Percentiles rank a stretch among this genome's conserved stretches.
These are phyloP conservation scores for Solanum sitiens DNA, from an alignment of 257 asterid genomes.

Conservation along the genomic window DNA sequence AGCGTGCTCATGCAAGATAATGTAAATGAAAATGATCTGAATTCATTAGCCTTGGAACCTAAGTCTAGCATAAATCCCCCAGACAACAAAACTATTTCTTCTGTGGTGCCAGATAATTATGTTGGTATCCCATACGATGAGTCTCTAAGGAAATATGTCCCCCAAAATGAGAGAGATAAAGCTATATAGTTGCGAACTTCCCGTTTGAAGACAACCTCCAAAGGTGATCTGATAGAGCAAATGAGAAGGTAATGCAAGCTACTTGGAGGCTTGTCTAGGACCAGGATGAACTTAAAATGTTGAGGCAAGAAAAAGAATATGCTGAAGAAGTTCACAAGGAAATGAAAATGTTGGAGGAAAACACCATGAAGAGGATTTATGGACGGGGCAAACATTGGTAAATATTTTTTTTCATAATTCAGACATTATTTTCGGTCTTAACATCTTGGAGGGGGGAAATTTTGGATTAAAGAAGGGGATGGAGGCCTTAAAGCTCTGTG, in stretches of 20 bases:
- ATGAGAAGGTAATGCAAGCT: constrained; percentile 63
- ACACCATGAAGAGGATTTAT: constrained; percentile 38
- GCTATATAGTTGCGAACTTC: constrained; percentile 27
- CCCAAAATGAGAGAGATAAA: constrained; percentile 42
- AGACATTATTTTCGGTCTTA: constrained; percentile 18
- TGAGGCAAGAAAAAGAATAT: constrained; percentile 70
- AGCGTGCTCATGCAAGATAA: constrained; percentile 15
- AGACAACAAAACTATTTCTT: constrained; percentile 3
- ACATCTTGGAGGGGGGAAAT: constrained; percentile 37
- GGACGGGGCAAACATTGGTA: constrained; percentile 42
- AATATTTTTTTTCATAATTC: constrained; percentile 32
- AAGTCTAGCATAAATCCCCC: constrained; percentile 6
- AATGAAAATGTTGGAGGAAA: constrained; percentile 46
- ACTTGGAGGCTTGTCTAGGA: constrained; percentile 51
- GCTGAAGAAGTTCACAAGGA: constrained; percentile 42
- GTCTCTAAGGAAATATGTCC: constrained; percentile 30
- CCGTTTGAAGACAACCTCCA: constrained; percentile 27
- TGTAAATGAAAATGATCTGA: constrained; percentile 5
- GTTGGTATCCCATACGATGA: constrained; percentile 45
- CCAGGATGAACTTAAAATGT: constrained; percentile 34
- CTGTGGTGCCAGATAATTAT: constrained; percentile 20
- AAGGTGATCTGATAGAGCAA: constrained; percentile 60
- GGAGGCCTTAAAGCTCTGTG: too few relatives aligned
- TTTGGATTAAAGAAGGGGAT: too few relatives aligned
- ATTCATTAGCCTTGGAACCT: constrained; percentile 9